Conservation (phyloP, 2,329 filamentous ascomycete species). For the Aspergillus terreus region DNA sequence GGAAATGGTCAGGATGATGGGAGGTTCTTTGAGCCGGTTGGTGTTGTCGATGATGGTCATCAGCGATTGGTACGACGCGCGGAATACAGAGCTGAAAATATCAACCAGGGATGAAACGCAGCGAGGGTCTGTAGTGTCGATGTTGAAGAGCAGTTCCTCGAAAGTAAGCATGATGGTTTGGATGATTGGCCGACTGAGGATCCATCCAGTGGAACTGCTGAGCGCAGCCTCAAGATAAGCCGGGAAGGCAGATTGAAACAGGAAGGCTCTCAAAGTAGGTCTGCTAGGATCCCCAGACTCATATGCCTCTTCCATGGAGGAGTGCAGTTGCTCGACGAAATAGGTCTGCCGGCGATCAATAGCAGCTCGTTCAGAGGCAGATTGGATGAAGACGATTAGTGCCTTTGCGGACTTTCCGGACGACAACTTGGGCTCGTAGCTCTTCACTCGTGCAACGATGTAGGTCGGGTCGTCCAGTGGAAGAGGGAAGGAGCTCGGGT, state of each 20-base stretch:
- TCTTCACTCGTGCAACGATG: slow-evolving; percentile 58
- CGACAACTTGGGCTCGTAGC: slow-evolving; percentile 54
- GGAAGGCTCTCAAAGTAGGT: slow-evolving; percentile 48
- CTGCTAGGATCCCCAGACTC: slow-evolving; percentile 39
- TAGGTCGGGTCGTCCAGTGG: slow-evolving; percentile 59
- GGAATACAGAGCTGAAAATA: slow-evolving; percentile 38
- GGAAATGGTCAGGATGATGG: slow-evolving; percentile 36
- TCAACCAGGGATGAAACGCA: slow-evolving; percentile 35
- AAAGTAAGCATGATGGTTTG: slow-evolving; percentile 44
- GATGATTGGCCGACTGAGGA: slow-evolving; percentile 52
- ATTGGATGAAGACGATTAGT: slow-evolving; percentile 57
- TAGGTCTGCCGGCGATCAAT: slow-evolving; percentile 56
- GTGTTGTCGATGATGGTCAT: slow-evolving; percentile 32
- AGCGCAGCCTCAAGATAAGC: slow-evolving; percentile 53
- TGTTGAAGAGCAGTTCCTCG: slow-evolving; percentile 42
- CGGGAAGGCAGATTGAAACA: slow-evolving; percentile 55
- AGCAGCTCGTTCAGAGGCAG: slow-evolving; percentile 56
- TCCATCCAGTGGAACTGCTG: slow-evolving; percentile 45
- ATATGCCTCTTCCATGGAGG: slow-evolving; percentile 45
- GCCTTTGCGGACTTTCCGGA: slow-evolving; percentile 50
- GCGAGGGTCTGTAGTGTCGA: slow-evolving; percentile 40
- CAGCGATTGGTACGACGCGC: slow-evolving; percentile 35
- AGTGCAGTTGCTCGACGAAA: slow-evolving; percentile 51
- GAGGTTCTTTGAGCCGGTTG: slow-evolving; percentile 34
- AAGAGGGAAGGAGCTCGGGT: slow-evolving; percentile 58